Base-by-base conservation (phyloP, 352 stramenopile species). In the Globisporangium ultimum region DNA sequence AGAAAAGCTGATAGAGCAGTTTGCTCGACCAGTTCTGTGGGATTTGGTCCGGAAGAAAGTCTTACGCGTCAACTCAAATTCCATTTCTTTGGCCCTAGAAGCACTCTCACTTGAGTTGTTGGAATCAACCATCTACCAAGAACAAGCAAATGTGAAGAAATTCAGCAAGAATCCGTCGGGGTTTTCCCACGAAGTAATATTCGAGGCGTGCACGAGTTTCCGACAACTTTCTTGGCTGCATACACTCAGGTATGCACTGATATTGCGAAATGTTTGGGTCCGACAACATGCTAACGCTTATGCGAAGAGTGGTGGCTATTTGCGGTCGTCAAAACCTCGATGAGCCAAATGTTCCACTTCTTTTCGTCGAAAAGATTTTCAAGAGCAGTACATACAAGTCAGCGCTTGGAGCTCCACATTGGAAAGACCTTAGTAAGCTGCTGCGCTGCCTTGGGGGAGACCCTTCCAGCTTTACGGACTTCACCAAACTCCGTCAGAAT, bases 141-240 rank as follows among this genome's bases (percentile, higher is more conserved):
- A 80, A 21, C 76, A 74, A 11, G 49, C 46, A 12, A 65, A 63
- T 6, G 61, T 88, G 18, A 78, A 74, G 42, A 67, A 60, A 7
- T 78, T 88, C 54, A 83, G 66, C 32, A 20, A 65, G 15, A 86
- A 88, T 21, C 68, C 78, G 17, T 80, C 74, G 8, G 70, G 52
- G 11, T 58, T 68, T 12, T 66, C 74, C 46, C 70, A 73, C 10
- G 62, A 75, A 15, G 67, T 74, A n/a, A 80, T 88, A 49, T 55
- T 77, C 20, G 76, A 89, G 32, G 68, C 50, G 10, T 92, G 82
- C 48, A 40, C 55, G 9, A 86, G 67, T 50, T 84, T 89, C 61
- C 80, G 80, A 18, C 74, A 89, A 66, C 68, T 67, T 32, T 45
- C 64, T 17, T 92, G 78, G 78, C 60, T 92, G 12, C 82, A 92